Conservation (phyloP, 352 stramenopile species). For the Pythium phragmiticola region DNA sequence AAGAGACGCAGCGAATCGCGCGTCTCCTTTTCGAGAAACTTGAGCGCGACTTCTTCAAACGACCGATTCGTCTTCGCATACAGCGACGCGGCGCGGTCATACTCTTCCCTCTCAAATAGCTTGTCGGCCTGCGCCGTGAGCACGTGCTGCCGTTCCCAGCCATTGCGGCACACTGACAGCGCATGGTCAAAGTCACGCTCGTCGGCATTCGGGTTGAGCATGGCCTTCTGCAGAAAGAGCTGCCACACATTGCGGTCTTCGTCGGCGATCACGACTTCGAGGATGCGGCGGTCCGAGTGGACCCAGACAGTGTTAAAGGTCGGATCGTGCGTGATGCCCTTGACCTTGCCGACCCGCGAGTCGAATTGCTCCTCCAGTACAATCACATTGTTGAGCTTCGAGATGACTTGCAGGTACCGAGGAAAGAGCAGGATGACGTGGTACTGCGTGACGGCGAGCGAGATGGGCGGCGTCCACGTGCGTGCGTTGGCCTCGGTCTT, state of each 20-base stretch:
- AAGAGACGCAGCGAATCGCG: conserved; percentile 86
- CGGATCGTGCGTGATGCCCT: conserved; percentile 63
- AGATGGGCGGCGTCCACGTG: conserved; percentile 64
- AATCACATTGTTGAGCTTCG: conserved; percentile 84
- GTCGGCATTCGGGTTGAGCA: conserved; percentile 50
- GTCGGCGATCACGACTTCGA: conserved; percentile 76
- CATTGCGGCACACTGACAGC: conserved; percentile 80
- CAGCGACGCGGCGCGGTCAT: conserved; percentile 80
- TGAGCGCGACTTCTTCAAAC: conserved; percentile 90
- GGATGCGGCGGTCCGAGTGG: conserved; percentile 75
- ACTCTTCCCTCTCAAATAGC: conserved; percentile 85
- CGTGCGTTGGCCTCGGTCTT: conserved; percentile 42
- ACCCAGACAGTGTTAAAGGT: conserved; percentile 86
- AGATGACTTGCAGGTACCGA: conserved; percentile 79
- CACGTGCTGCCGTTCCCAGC: conserved; percentile 80
- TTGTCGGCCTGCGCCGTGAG: conserved; percentile 89
- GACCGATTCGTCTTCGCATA: conserved; percentile 90
- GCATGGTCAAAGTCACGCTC: conserved; percentile 90
- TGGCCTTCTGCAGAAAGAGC: conserved; percentile 88
- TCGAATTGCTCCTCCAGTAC: conserved; percentile 86
- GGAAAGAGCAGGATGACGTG: conserved; percentile 91
- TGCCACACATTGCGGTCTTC: conserved; percentile 93
- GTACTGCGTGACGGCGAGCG: conserved; percentile 89
- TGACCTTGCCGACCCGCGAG: conserved; percentile 66
- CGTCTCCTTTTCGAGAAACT: conserved; percentile 88